These are phyloP conservation scores for Phoma sp. DNA, from an alignment of 2,329 filamentous ascomycete genomes.

Conservation along the genomic window DNA sequence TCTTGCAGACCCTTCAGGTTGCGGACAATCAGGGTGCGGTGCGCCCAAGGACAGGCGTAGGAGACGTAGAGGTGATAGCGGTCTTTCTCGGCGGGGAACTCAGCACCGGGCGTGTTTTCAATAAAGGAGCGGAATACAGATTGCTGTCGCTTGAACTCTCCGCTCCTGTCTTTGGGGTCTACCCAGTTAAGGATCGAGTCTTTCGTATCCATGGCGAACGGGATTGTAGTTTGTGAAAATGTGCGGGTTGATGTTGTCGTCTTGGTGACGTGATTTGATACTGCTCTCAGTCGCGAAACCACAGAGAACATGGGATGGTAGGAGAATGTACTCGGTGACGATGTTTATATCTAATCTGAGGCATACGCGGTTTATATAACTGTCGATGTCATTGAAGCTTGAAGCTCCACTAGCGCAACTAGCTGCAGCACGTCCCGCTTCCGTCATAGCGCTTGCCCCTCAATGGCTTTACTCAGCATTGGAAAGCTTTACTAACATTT, in stretches of 20 bases:
- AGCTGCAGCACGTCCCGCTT: constrained; percentile 19
- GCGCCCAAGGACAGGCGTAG: constrained; percentile 95
- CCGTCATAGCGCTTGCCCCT: constrained; percentile 33
- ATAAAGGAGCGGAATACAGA: constrained; percentile 85
- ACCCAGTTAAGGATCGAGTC: constrained; percentile 82
- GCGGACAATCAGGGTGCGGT: constrained; percentile 84
- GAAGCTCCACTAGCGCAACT: constrained; percentile 15
- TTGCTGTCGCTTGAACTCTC: constrained; percentile 90
- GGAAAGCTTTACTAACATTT: constrained; percentile 36
- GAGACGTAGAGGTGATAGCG: constrained; percentile 95
- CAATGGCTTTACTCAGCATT: constrained; percentile 40
- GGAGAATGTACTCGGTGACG: neutral
- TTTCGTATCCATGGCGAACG: constrained; percentile 31
- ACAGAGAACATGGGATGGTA: constrained; percentile 28
- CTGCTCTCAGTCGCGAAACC: constrained; percentile 21
- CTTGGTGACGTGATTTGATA: constrained; percentile 22
- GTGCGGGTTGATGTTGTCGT: constrained; percentile 14
- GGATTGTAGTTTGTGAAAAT: constrained; percentile 20
- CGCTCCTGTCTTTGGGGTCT: constrained; percentile 74
- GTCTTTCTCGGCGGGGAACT: constrained; percentile 84
- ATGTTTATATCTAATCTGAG: neutral
- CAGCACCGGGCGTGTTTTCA: constrained; percentile 72
- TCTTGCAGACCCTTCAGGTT: constrained; percentile 93
- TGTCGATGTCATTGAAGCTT: constrained; percentile 30
- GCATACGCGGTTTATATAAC: constrained; percentile 26